Evolutionary conservation across 1,139 yeast species (phyloP), one percentile per base, ranked within the genome.

Genomic region (Lodderomyces jiufengensis): DNA sequence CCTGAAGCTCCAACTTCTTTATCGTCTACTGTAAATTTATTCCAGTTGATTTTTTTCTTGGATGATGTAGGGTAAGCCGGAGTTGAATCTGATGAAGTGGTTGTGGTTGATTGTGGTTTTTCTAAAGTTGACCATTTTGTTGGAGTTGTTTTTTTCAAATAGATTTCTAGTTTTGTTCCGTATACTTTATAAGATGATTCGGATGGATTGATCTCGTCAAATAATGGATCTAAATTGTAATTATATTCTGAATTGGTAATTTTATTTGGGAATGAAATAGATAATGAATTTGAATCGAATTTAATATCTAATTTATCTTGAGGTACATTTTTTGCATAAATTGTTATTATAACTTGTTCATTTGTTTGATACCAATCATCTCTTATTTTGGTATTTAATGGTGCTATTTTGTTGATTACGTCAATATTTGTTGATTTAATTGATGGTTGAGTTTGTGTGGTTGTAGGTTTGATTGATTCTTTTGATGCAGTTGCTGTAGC

Each of bases 351-450:
- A 11, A 88, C 74, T 3, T 61, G 55, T 1, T 65, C 66, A 11
- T 64, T 55, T 14, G 78, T 69, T 55, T 88, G 95, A 58, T 81
- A 87, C 88, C 94, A 88, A 50, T 88, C 96, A 29, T 73, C 76
- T 52, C 82, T 74, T 42, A 80, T 69, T 41, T 73, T 70, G 33
- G 63, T 44, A 34, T 58, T 63, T 33, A 66, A 46, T 3, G 76
- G 75, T 0, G 74, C 73, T 20, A 59, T 67, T 33, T 59, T 54
- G 48, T 62, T 60, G 37, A 67, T 61, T 9, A 57, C 59, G 12
- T 58, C 63, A 20, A 65, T 44, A 34, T 54, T 55, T 2, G 71
- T 59, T 4, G 68, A 55, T 9, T 12, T 33, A 15, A 26, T 24
- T 7, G 25, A 10, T 16, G 13, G 2, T 15, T 21, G 10, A 27